Evolutionary conservation across 2,329 filamentous ascomycete species (phyloP), one percentile per base, ranked within the genome.

Genomic region (Hymenoscyphus scutula): DNA sequence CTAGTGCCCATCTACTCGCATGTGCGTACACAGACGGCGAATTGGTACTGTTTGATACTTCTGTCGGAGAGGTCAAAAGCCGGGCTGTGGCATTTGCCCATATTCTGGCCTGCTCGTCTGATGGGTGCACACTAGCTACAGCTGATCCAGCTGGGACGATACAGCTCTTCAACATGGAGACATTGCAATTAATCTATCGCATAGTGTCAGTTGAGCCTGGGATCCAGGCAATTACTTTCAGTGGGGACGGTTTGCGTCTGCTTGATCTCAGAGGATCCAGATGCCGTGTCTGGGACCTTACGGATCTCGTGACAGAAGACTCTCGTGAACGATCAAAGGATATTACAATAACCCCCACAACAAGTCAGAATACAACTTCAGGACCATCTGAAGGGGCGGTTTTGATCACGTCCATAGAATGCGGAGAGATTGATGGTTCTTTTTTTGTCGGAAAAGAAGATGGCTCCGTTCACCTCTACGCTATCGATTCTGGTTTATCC

Each of bases 221-320:
- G 1, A 73, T 77, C 27, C 63, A 66, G 48, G 65, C 58, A 0
- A 56, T 78, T 8, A 64, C 66, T 2, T 77, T 77, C 45, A 74
- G 66, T 60, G 45, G 59, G 7, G 74, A 77, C 56, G 69, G 72
- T 25, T 61, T 70, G 10, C 71, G 73, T 8, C 71, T 77, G 59
- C 53, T 75, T 53, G 74, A 77, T 53, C 67, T 77, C 8, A 68
- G 70, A 54, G 69, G 68, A 13, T 67, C 65, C 2, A 72, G 74
- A 56, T 74, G 69, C 51, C 67, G 72, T n/a, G 68, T 77, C 2
- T 78, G 76, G 76, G 74, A 74, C 6, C 75, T 75, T 15, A 71
- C 68, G 19, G 67, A 77, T 4, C 67, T 74, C 3, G 62, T 70
- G 29, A 62, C 63, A 59, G 69, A 71, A 19, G 19, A 63, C 17